Conservation (phyloP, 1,139 yeast species). For the Magnusiomyces suaveolens region DNA sequence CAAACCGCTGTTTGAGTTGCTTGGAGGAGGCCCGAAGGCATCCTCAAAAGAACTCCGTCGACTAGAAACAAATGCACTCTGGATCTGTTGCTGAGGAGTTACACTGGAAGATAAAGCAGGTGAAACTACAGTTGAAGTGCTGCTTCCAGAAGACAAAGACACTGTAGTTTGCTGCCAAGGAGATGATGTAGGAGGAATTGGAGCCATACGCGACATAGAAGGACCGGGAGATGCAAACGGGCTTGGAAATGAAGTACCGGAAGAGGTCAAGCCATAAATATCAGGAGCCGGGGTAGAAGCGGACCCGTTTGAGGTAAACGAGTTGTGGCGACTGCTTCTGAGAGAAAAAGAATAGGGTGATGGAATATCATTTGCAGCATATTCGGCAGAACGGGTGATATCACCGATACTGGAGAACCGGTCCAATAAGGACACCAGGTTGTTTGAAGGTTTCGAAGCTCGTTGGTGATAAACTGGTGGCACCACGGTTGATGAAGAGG, state of each 20-base stretch:
- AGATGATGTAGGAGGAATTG: conserved; percentile 1
- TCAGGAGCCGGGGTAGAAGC: not conserved
- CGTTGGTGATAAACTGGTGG: not conserved
- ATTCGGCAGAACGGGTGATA: conserved; percentile 66
- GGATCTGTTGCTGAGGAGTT: not conserved
- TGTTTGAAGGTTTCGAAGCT: not conserved
- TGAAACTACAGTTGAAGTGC: conserved; percentile 2
- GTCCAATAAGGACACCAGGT: conserved; percentile 11
- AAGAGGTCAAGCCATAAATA: not conserved
- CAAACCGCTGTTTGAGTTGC: not conserved
- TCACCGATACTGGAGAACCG: conserved; percentile 70
- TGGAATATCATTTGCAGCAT: conserved; percentile 23
- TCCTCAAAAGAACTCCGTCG: conserved; percentile 5
- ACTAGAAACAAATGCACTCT: not conserved
- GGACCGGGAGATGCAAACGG: conserved; percentile 11
- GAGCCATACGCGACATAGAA: conserved; percentile 7
- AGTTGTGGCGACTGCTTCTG: not conserved
- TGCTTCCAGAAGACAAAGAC: not conserved
- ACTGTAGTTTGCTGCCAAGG: conserved; percentile 7
- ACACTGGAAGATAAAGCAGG: not conserved
- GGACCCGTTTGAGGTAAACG: not conserved
- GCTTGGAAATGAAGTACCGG: conserved; percentile 5
- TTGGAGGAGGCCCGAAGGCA: not conserved
- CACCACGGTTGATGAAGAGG: not conserved
- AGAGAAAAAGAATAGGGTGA: not conserved